Evolutionary conservation across 306 rosid genomes (phyloP).

Genomic region (Dryas octopetala): DNA sequence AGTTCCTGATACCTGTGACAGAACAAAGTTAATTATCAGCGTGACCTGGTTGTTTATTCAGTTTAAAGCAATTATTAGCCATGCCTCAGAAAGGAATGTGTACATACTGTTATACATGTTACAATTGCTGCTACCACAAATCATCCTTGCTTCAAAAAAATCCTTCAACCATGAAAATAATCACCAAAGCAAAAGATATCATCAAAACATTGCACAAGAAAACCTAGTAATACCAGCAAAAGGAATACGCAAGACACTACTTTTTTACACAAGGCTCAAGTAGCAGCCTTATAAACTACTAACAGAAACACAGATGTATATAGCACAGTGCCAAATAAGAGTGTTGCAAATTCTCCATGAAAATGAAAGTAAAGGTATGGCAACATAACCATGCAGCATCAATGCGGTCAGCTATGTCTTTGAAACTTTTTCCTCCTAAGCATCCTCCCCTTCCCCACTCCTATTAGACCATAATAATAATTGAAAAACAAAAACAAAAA

Average conservation of each 20-base stretch:
- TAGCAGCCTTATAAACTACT: neutral
- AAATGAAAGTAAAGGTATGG: neutral
- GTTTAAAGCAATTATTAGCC: neutral
- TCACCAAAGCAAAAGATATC: neutral
- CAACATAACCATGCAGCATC: neutral
- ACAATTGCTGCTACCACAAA: neutral
- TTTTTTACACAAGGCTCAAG: neutral
- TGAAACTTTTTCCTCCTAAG: neutral
- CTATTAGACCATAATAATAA: neutral
- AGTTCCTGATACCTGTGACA: conserved; percentile 5
- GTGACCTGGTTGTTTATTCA: conserved; percentile 3
- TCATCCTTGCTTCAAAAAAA: conserved; percentile 1
- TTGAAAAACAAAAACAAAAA: too few species aligned
- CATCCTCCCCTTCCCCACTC: neutral
- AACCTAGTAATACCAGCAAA: neutral
- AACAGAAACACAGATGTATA: neutral
- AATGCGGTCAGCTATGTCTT: neutral
- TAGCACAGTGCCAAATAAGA: neutral
- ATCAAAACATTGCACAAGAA: neutral
- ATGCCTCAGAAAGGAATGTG: neutral
- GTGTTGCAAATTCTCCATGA: neutral
- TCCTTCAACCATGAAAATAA: conserved; percentile 13
- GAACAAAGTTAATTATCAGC: neutral
- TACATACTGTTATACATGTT: conserved; percentile 6
- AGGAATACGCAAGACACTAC: neutral